Percentiles rank a stretch among this genome's conserved stretches.
Conservation (phyloP, 1,139 yeast genomes). For the Ogataea hybrid region DNA sequence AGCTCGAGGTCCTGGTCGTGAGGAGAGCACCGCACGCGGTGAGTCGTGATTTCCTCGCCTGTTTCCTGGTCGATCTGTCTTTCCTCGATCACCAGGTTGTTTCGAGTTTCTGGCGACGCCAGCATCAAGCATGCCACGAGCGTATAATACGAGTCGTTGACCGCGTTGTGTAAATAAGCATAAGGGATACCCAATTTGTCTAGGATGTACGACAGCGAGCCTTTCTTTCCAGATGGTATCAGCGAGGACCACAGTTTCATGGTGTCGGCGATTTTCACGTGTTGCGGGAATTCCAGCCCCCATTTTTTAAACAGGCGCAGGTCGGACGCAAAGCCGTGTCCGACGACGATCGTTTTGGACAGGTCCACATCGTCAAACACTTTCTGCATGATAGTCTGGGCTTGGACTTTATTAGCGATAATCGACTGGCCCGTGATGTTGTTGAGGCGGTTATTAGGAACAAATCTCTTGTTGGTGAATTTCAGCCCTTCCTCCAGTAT, state of each 20-base stretch:
- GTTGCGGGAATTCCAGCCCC: conserved; percentile 47
- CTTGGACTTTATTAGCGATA: conserved; percentile 38
- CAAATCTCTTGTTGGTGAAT: conserved; percentile 55
- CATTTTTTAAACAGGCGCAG: conserved; percentile 47
- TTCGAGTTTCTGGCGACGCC: conserved; percentile 25
- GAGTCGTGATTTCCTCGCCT: neutral
- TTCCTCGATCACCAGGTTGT: conserved; percentile 13
- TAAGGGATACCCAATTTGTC: conserved; percentile 56
- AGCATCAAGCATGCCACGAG: conserved; percentile 33
- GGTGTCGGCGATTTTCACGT: conserved; percentile 46
- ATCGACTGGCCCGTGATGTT: conserved; percentile 57
- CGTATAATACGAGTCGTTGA: conserved; percentile 79
- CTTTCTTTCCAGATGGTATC: conserved; percentile 38
- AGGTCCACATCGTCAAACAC: conserved; percentile 44
- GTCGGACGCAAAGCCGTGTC: conserved; percentile 69
- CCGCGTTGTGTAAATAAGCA: conserved; percentile 72
- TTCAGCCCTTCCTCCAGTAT: conserved; percentile 49
- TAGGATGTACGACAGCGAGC: conserved; percentile 51
- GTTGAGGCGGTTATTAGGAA: conserved; percentile 57
- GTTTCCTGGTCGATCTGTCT: neutral
- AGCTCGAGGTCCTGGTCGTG: conserved; percentile 2
- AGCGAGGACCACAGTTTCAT: conserved; percentile 45
- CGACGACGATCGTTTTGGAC: conserved; percentile 43
- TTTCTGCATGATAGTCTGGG: conserved; percentile 40
- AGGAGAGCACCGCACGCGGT: conserved; percentile 6